Base-by-base conservation (phyloP, 2,329 filamentous ascomycete species). In the Talaromyces verruculosus region DNA sequence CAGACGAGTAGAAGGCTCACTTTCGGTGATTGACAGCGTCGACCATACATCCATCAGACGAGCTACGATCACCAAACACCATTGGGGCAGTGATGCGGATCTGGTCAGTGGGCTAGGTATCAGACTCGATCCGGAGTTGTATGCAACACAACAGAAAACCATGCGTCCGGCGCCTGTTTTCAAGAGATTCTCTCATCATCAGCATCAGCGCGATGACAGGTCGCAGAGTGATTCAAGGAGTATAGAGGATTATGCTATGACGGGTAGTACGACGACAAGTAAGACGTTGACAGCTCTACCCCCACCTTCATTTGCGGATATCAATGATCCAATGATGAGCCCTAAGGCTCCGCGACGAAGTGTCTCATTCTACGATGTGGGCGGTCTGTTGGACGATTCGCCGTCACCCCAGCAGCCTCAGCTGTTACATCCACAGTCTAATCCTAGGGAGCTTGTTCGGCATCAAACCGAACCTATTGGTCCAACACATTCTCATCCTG, bases 21-120 rank as follows among this genome's bases (percentile, higher is more conserved):
- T 66, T 28, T 87, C 84, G 17, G 80, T 83, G 2, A 80, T 78
- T 45, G 84, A 87, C 69, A 77, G 76, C 65, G 73, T 81, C 64
- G 77, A 79, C 45, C 73, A 76, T 58, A 77, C 74, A 62, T 77
- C 72, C 49, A 69, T 76, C 2, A 75, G 79, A 47, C 75, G 78
- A 41, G 72, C 75, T 37, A 93, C 91, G 0, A 80, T 90, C 45
- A 88, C 89, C 53, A 80, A 88, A 67, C 85, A 87, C 60, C 87
- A 91, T 65, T 94, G 91, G 89, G 93, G 92, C 51, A 97, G 92
- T 71, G 94, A 98, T 72, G 93, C 96, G 73, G 92, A 98, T 74
- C 85, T 98, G 0, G 92, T 96, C 4, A 84, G 90, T 61, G 91
- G 89, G 67, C 73, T 97, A 3, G 93, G 94, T 7, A 87, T 94